A percentile compares a stretch with the other conserved stretches of the same genome.
phyloP scores from a whole-genome alignment of 78 protist species.

The Emiliania huxleyi region DNA sequence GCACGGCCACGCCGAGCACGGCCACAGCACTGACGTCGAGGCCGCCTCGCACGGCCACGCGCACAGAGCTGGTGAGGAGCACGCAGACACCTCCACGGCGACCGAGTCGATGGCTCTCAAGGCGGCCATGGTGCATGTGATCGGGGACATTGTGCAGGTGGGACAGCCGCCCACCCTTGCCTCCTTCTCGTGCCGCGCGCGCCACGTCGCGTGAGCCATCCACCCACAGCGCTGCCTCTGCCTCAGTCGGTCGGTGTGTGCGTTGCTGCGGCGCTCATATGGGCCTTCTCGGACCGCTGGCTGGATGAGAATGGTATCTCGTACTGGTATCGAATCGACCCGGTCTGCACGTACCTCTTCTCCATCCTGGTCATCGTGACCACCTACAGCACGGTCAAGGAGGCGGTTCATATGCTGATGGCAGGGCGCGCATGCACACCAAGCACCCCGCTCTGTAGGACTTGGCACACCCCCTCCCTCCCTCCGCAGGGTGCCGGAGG shows the following conservation, averaged over 20 bases:
- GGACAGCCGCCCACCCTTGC: not conserved
- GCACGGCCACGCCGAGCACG: not conserved
- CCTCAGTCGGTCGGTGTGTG: conserved; percentile 67
- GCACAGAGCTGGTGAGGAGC: no score
- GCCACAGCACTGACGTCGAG: no score
- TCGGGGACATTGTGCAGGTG: conserved; percentile 75
- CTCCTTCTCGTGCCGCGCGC: no score
- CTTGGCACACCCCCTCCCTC: no score
- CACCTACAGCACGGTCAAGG: conserved; percentile 50
- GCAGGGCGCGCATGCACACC: no score
- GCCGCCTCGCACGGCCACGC: no score
- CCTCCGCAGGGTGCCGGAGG: no score
- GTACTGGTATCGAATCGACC: conserved; percentile 70
- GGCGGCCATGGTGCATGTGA: conserved; percentile 77
- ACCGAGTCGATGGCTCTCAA: conserved; percentile 37
- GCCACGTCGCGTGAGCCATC: no score
- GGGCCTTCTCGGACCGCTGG: conserved; percentile 49
- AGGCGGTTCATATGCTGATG: conserved; percentile 60
- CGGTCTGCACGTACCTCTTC: conserved; percentile 71
- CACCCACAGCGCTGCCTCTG: no score
- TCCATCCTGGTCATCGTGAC: conserved; percentile 64
- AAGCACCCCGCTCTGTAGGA: no score
- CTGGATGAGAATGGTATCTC: not conserved
- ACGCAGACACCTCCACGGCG: no score
- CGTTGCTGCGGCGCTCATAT: conserved; percentile 65